Evolutionary conservation across 345 rosid genomes (phyloP).

Genomic region (Eucalyptus leucophloia): DNA sequence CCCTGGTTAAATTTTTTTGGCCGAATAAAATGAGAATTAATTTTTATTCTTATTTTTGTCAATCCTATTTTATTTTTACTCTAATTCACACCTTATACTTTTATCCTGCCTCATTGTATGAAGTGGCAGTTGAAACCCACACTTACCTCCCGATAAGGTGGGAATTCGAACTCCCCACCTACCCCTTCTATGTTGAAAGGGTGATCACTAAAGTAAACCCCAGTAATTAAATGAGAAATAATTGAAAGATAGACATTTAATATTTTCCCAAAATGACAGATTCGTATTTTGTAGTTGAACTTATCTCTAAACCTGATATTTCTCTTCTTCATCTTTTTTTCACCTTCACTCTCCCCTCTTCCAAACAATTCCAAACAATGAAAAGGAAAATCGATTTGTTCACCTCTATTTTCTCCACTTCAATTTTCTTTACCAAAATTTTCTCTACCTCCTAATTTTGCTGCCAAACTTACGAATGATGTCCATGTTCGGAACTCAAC

Average conservation of each 20-base stretch:
- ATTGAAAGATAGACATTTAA: background rate
- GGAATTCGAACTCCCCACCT: accelerated
- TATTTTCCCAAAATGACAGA: background rate
- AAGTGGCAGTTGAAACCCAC: accelerated
- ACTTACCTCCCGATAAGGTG: accelerated
- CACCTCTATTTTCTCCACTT: background rate
- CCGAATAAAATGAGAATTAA: no score
- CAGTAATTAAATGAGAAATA: accelerated
- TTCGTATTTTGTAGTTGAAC: background rate
- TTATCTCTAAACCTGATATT: background rate
- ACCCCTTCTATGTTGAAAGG: accelerated
- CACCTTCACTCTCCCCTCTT: background rate
- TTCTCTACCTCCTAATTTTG: background rate
- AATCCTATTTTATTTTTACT: accelerated
- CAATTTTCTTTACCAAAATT: background rate
- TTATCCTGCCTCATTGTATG: accelerated
- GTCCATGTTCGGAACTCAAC: background rate
- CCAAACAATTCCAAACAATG: background rate
- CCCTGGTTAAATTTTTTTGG: background rate
- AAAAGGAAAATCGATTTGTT: background rate
- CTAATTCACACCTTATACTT: no score
- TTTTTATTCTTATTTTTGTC: no score
- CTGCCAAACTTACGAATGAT: background rate
- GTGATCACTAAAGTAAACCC: accelerated
- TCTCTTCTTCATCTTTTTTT: background rate